Evolutionary conservation across 2,329 filamentous ascomycete species (phyloP), one percentile per base, ranked within the genome.

Genomic region (Penicillium oxalicum): DNA sequence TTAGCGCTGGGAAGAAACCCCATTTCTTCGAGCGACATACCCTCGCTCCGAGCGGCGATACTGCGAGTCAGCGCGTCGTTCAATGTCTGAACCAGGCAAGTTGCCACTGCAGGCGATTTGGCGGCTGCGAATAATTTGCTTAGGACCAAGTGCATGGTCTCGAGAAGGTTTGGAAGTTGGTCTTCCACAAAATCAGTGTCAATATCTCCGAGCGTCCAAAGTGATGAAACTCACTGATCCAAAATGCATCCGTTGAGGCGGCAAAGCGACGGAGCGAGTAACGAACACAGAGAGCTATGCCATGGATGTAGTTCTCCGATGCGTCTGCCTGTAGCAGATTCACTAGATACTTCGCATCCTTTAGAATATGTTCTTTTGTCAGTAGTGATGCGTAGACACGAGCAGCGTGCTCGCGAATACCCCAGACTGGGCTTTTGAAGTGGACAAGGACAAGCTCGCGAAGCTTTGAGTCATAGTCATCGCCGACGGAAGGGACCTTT

Each of bases 371-470:
- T 1, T 56, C 49, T 29, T 61, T 60, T 13, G 60, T 63, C 32
- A 72, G 43, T 2, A 73, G 51, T 7, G 68, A 70, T 3, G 69
- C 68, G 56, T 70, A 72, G 9, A 71, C 68, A 40, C 70, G 64
- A 13, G 73, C 72, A 13, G 73, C 70, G 44, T 74, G 72, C 44
- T 75, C 73, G 48, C 73, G 63, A 28, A 75, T 69, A 9, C 70
- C 67, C 73, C 72, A 75, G 12, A 73, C 68, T 1, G 66, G 63
- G 49, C 70, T 72, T 28, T 65, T 65, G n/a, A 74, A 55, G 34
- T 74, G 70, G 35, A 60, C 59, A 4, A 61, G 48, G 12, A 73
- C 65, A 9, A 70, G 53, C 4, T 45, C 52, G 13, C 61, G 64
- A 7, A 74, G 51, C 43, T 63, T 55, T 5, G 50, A 49, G 40